A percentile compares a stretch with the other conserved stretches of the same genome.
Evolutionary conservation across 768 basidiomycete genomes (phyloP).

Genomic region (Cyclocybe cylindracea): DNA sequence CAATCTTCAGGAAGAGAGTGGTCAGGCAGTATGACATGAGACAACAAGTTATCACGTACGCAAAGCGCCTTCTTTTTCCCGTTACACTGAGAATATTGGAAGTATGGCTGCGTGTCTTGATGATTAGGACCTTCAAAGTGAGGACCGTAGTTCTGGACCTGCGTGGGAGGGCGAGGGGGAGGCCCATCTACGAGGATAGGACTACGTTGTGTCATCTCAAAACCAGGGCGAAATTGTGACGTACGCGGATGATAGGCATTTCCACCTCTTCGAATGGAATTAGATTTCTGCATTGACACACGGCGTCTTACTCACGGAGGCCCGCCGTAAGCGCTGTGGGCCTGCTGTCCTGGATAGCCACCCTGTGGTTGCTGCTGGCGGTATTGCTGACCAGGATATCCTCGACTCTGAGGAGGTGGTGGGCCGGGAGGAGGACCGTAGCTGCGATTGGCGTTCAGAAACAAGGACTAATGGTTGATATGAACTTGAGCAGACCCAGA

Average conservation of each 20-base stretch:
- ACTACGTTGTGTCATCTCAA: conserved; percentile 9
- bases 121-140: conserved; percentile 49
- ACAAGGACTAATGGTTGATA: neutral
- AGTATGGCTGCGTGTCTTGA: conserved; percentile 58
- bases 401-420: conserved; percentile 23
- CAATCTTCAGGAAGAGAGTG: conserved; percentile 54
- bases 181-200: conserved; percentile 29
- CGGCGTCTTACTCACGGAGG: conserved; percentile 14
- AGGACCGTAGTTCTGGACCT: conserved; percentile 65
- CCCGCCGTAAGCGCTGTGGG: conserved; percentile 6
- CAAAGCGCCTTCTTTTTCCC: conserved; percentile 88
- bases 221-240: conserved; percentile 4
- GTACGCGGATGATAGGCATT: conserved; percentile 22
- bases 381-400: conserved; percentile 45
- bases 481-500: neutral
- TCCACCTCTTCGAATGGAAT: conserved; percentile 12
- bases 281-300: neutral
- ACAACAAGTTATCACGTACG: conserved; percentile 42
- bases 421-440: conserved; percentile 28
- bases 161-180: conserved; percentile 54
- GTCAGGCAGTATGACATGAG: neutral
- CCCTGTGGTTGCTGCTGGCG: conserved; percentile 30
- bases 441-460: neutral
- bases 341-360: conserved; percentile 21
- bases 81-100: conserved; percentile 88